Base-by-base conservation (phyloP, 208 protist genomes). In the Crithidia brevicula region DNA sequence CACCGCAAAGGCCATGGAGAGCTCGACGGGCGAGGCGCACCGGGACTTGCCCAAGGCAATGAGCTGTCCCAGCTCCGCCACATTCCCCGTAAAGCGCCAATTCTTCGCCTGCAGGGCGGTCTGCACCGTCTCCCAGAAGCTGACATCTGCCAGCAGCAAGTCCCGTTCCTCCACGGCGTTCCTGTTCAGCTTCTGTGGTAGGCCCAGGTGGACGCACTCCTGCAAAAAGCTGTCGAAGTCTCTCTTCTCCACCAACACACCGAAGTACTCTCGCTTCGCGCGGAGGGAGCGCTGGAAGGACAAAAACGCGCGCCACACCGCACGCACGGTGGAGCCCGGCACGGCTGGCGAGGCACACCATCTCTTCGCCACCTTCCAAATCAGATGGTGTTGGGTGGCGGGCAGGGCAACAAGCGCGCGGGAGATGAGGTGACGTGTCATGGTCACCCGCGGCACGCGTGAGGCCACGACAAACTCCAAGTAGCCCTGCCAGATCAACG, bases 401-500 rank as follows among this genome's bases (percentile, higher is more conserved):
- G 91, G 91, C 20, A 96, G 81, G 6, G 86, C 69, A 23, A 62
- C 25, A 13, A 96, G 73, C 0, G 76, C 73, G 7, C 79, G 67
- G 27, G 52, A 62, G 28, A 94, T 77, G 13, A 88, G 47, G 53
- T 94, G 83, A 2, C 91, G 83, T 54, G 59, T 54, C 53, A 92
- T 89, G 6, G 81, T 91, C 58, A 93, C 72, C 30, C 88, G 83
- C 31, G 73, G 76, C 27, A 83, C 59, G 20, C 65, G 50, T 15
- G 78, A 47, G 10, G 50, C 60, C 67, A 85, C 75, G 13, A 91
- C 73, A 74, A 92, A 93, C 56, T 94, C 65, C 45, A 94, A 49
- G 75, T 85, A 96, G 22, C 69, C 56, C 7, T 72, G 56, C 91
- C 91, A 96, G 16, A 96, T 54, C 13, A 89, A 67, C 38, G 86